A percentile compares a stretch with the other conserved stretches of the same genome.
These are phyloP conservation scores for Nicotiana tabacum DNA, from an alignment of 257 asterid species.

Conservation along the genomic window DNA sequence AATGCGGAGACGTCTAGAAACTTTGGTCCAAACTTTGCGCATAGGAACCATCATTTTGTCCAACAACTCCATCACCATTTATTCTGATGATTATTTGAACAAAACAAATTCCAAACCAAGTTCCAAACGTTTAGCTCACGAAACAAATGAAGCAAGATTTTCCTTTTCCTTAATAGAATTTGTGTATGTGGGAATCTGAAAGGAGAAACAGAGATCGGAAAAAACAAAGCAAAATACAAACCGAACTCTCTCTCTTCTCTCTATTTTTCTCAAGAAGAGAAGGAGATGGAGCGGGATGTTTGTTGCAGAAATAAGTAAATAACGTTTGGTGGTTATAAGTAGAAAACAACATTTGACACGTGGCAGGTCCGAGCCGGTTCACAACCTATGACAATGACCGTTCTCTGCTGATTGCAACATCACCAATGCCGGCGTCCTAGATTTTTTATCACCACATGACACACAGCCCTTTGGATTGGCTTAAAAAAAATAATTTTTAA, in stretches of 20 bases:
- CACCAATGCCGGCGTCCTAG: background rate
- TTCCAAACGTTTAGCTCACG: background rate
- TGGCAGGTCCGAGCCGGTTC: background rate
- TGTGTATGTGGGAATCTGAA: background rate
- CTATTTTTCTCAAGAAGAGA: background rate
- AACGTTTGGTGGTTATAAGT: background rate
- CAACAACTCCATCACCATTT: constrained; percentile 28
- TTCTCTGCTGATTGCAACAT: background rate
- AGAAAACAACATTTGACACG: background rate
- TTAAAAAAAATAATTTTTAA: too few relatives aligned
- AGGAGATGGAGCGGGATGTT: background rate
- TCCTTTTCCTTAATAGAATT: background rate
- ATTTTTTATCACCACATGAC: background rate
- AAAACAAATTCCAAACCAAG: background rate
- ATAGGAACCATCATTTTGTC: constrained; percentile 42
- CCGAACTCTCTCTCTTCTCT: background rate
- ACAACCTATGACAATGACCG: background rate
- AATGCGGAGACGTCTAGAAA: constrained; percentile 31
- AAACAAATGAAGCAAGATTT: background rate
- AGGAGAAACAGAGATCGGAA: background rate
- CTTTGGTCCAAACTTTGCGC: constrained; percentile 45
- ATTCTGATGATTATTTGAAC: constrained; percentile 13
- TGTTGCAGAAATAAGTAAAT: background rate
- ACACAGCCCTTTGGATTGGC: too few relatives aligned
- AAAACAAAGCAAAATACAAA: background rate